Evolutionary conservation across 2,329 filamentous ascomycete species (phyloP).

Genomic region (Nigrospora sphaerica): DNA sequence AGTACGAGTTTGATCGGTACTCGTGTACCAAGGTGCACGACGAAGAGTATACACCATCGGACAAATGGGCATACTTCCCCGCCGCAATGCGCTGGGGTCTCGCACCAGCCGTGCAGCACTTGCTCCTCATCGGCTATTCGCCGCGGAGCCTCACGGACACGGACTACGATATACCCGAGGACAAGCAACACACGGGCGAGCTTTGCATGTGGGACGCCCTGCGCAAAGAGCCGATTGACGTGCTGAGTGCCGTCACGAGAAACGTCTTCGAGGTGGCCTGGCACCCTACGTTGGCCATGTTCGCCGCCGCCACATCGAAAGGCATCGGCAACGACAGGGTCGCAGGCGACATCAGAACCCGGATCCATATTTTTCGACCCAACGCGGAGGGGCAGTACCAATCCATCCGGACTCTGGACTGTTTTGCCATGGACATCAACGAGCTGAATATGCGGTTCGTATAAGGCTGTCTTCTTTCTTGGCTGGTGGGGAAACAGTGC

Average conservation of each 20-base stretch:
- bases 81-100: constrained; percentile 58
- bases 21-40: constrained; percentile 22
- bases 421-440: constrained; percentile 53
- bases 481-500: background rate
- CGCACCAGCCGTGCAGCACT: constrained; percentile 33
- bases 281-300: constrained; percentile 48
- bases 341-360: constrained; percentile 41
- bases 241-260: constrained; percentile 43
- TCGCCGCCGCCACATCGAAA: constrained; percentile 52
- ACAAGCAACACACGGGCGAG: constrained; percentile 51
- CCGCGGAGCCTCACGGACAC: constrained; percentile 45
- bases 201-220: constrained; percentile 52
- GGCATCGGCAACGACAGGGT: constrained; percentile 30
- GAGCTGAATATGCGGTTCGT: constrained; percentile 47
- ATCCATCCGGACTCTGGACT: constrained; percentile 50
- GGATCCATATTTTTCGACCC: constrained; percentile 47
- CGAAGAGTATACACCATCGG: constrained; percentile 23
- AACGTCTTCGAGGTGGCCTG: constrained; percentile 61
- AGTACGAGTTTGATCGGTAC: constrained; percentile 17
- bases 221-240: constrained; percentile 33
- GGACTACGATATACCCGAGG: constrained; percentile 51
- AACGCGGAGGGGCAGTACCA: constrained; percentile 28
- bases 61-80: constrained; percentile 56
- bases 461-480: background rate
- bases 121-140: constrained; percentile 57